Percentiles rank a stretch among this genome's conserved stretches.
These are phyloP conservation scores for Melianthus villosus DNA, from an alignment of 441 rosid genomes.

Conservation along the genomic window DNA sequence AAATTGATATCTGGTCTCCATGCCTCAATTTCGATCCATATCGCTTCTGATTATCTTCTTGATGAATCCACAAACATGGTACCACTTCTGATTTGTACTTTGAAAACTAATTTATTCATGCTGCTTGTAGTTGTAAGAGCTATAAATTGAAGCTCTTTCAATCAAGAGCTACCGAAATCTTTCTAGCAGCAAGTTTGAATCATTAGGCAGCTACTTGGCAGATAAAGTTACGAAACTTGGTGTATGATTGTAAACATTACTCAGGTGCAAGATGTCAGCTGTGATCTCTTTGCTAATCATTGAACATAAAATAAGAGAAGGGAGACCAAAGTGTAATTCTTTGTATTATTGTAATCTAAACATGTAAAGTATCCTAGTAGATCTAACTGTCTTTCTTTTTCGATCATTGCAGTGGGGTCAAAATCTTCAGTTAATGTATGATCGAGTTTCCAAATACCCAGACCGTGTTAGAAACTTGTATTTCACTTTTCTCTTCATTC, in stretches of 20 bases:
- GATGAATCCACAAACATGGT: conserved; percentile 57
- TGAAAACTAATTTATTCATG: background rate
- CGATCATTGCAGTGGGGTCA: conserved; percentile 63
- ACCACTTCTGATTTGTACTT: conserved; percentile 6
- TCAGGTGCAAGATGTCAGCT: background rate
- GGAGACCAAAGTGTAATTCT: too few relatives aligned
- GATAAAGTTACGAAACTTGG: background rate
- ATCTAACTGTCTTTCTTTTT: conserved; percentile 6
- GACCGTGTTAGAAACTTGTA: conserved; percentile 70
- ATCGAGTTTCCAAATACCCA: conserved; percentile 62
- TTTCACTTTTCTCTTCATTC: conserved; percentile 76
- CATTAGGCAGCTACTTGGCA: too few relatives aligned
- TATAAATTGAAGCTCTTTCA: too few relatives aligned
- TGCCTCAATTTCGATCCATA: conserved; percentile 68
- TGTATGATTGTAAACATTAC: background rate
- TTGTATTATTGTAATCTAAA: too few relatives aligned
- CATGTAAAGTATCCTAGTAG: too few relatives aligned
- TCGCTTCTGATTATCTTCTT: conserved; percentile 67
- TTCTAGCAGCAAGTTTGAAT: too few relatives aligned
- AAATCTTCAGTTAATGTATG: conserved; percentile 54
- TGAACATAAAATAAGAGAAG: too few relatives aligned
- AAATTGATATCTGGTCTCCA: conserved; percentile 85
- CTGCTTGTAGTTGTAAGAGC: background rate
- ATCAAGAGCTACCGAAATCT: too few relatives aligned
- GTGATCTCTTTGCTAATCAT: too few relatives aligned